A percentile compares a stretch with the other conserved stretches of the same genome.
phyloP scores from a whole-genome alignment of 2,329 filamentous ascomycete species.

The Xylaria sp. region DNA sequence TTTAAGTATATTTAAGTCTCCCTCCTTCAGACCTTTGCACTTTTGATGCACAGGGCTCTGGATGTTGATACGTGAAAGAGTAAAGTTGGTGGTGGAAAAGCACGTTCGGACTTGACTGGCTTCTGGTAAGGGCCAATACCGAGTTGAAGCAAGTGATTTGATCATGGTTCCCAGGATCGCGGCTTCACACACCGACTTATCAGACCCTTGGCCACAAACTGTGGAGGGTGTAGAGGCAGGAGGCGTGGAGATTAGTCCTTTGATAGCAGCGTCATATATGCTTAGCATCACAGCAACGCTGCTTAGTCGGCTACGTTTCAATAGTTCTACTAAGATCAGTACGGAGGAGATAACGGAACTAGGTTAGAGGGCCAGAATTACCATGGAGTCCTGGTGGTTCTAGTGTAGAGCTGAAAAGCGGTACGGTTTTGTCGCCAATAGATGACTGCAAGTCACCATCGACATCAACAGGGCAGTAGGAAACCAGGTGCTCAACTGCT shows the following conservation, averaged over 20 bases:
- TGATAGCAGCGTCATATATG: constrained; percentile 4
- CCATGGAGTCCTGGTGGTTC: constrained; percentile 25
- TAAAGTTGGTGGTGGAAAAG: background rate
- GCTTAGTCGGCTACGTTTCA: constrained; percentile 14
- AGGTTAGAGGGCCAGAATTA: background rate
- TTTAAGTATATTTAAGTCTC: background rate
- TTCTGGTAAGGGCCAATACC: constrained; percentile 35
- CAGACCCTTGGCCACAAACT: background rate
- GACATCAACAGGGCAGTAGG: background rate
- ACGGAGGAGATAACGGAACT: background rate
- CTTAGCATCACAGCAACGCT: constrained; percentile 1
- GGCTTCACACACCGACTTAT: constrained; percentile 23
- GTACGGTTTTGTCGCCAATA: background rate
- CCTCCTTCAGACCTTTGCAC: background rate
- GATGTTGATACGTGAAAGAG: background rate
- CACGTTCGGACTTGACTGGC: background rate
- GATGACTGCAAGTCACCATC: constrained; percentile 15
- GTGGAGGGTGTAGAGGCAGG: background rate
- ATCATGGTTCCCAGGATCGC: constrained; percentile 34
- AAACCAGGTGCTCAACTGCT: background rate
- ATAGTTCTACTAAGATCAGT: constrained; percentile 6
- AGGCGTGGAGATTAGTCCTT: background rate
- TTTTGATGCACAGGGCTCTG: background rate
- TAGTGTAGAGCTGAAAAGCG: constrained; percentile 15
- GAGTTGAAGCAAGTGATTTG: constrained; percentile 11